Conservation (phyloP, 148 eudicot species). For the Amaranthus cruentus region DNA sequence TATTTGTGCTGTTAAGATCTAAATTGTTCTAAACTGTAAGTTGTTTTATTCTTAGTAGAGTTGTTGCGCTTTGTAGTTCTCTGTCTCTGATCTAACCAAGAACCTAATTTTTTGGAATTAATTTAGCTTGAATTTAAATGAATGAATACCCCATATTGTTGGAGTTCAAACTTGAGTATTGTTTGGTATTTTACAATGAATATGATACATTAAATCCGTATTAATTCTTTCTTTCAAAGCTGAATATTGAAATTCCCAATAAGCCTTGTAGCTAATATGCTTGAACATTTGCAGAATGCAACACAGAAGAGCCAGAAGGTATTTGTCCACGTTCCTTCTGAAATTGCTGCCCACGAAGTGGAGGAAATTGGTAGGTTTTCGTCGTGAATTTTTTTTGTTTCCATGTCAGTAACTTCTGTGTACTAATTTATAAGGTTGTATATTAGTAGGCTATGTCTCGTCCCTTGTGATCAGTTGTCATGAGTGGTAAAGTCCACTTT, state of each 20-base stretch:
- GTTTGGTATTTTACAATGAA: too few species aligned
- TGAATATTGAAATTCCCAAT: background rate
- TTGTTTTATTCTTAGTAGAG: too few species aligned
- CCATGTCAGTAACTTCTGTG: background rate
- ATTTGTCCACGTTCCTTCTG: slow-evolving; percentile 89
- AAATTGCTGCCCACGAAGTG: slow-evolving; percentile 97
- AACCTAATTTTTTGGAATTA: too few species aligned
- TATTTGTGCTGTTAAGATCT: too few species aligned
- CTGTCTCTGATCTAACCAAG: too few species aligned
- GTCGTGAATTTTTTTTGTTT: background rate
- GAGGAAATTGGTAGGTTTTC: slow-evolving; percentile 83
- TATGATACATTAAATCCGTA: background rate
- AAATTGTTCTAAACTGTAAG: too few species aligned
- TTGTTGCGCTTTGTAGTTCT: too few species aligned
- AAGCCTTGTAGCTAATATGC: background rate
- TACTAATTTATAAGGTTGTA: background rate
- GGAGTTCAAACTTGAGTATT: too few species aligned
- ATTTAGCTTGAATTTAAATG: too few species aligned
- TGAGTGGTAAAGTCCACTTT: background rate
- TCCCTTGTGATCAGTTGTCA: background rate
- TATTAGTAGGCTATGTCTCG: background rate
- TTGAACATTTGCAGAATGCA: slow-evolving; percentile 60
- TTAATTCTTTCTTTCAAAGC: background rate
- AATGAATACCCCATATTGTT: too few species aligned
- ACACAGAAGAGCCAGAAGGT: slow-evolving; percentile 98